Evolutionary conservation across 345 rosid species (phyloP).

Genomic region (Boechera stricta): DNA sequence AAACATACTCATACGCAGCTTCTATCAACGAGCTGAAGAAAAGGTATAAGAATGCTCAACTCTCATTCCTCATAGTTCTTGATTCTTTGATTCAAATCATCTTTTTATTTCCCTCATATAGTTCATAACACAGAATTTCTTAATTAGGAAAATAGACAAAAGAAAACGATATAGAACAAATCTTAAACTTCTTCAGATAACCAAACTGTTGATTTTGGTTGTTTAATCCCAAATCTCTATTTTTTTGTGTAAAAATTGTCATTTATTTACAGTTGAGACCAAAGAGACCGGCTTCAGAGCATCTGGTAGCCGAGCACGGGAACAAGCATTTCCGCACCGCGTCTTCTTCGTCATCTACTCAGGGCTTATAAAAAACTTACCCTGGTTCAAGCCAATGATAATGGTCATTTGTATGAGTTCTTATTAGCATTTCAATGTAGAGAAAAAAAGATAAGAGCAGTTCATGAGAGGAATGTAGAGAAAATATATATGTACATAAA

Average conservation of each 20-base stretch:
- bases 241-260: background rate
- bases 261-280: conserved; percentile 62
- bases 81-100: background rate
- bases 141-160: background rate
- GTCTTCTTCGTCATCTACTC: background rate
- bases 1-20: conserved; percentile 68
- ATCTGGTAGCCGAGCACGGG: conserved; percentile 68
- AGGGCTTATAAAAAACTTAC: conserved; percentile 20
- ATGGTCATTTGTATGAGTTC: conserved; percentile 22
- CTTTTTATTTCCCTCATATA: background rate
- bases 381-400: background rate
- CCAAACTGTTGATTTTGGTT: background rate
- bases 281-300: conserved; percentile 82
- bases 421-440: conserved; percentile 6
- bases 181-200: background rate
- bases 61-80: background rate
- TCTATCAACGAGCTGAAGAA: conserved; percentile 75
- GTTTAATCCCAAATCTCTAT: background rate
- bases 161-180: background rate
- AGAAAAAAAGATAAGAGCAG: conserved; percentile 3
- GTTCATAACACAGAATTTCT: background rate
- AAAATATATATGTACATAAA: conserved; percentile 15
- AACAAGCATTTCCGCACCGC: conserved; percentile 72
- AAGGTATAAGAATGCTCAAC: conserved; percentile 50
- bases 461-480: background rate